Evolutionary conservation across 1,284 basidiomycete genomes (phyloP), one percentile per base, ranked within the genome.

Genomic region (Fomitiporia mediterranea): DNA sequence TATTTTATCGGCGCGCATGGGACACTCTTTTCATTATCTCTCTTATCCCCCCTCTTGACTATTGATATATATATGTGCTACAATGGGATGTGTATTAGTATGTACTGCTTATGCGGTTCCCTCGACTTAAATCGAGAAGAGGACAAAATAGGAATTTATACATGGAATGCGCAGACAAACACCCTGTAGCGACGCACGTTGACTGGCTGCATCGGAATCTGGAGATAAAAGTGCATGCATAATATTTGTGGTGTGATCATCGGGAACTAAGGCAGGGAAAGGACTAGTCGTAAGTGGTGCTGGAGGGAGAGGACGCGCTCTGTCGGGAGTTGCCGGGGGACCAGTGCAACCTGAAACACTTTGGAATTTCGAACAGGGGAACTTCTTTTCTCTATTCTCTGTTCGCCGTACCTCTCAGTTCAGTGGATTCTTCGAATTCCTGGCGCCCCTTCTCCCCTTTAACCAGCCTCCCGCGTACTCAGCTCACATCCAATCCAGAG

Each of bases 301-400:
- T 15, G 8, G 8, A 37, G 40, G 25, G 43, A 15, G n/a, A 15
- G 21, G 30, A 46, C 28, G 52, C 25, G 39, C 23, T 4, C 6
- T 27, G 23, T 11, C 44, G 44, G 44, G 44, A 46, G 44, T 28
- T 46, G 19, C 47, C 47, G 35, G 47, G 54, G 37, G 54, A 21
- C 25, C 46, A 44, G 54, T 50, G 54, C 54, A 55, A 50, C 7
- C 46, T 55, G 54, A 55, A 55, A 55, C 54, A 55, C 35, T 53
- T 53, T 15, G 15, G 6, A 8, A 27, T 27, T 37, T 40, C 35
- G 50, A 38, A 51, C 32, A 15, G 15, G 39, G 39, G 39, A 17
- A 7, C 19, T 40, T 13, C n/a, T 13, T n/a, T 46, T 46, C 43
- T 28, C 2, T 1, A 3, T 37, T 2, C 2, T 51, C 34, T 11